These are phyloP conservation scores for Malus hybrid DNA, from an alignment of 331 rosid genomes.

Conservation along the genomic window DNA sequence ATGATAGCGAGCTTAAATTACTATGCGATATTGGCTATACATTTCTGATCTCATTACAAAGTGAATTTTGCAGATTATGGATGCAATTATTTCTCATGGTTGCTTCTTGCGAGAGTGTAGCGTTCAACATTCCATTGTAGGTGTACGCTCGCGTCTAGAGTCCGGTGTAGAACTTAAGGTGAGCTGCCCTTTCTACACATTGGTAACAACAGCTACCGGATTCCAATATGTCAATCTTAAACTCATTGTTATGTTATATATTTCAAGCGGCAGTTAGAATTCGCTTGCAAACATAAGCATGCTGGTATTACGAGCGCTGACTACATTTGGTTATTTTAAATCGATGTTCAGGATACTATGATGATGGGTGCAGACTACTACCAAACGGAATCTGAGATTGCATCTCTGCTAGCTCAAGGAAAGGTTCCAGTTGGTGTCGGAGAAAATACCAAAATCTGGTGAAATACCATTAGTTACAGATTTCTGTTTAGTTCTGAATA, in stretches of 20 bases:
- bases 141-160: slow-evolving; percentile 90
- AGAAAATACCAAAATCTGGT: slow-evolving; percentile 90
- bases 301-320: background rate
- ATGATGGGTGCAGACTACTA: slow-evolving; percentile 99
- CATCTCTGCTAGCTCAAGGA: slow-evolving; percentile 66
- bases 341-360: slow-evolving; percentile 79
- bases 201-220: background rate
- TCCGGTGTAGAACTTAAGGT: slow-evolving; percentile 74
- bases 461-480: background rate
- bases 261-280: background rate
- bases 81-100: slow-evolving; percentile 90
- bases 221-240: background rate
- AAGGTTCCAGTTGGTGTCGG: slow-evolving; percentile 96
- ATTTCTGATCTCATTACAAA: slow-evolving; percentile 8
- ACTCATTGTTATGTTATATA: background rate
- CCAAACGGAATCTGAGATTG: slow-evolving; percentile 90
- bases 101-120: slow-evolving; percentile 90
- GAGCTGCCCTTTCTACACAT: slow-evolving; percentile 5
- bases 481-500: background rate
- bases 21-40: background rate
- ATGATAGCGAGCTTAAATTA: slow-evolving; percentile 18
- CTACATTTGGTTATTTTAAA: slow-evolving; percentile 5
- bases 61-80: slow-evolving; percentile 53
- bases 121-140: slow-evolving; percentile 78
- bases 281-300: background rate